Base-by-base conservation (phyloP, 805 yeast genomes). In the Suhomyces pyralidae region DNA sequence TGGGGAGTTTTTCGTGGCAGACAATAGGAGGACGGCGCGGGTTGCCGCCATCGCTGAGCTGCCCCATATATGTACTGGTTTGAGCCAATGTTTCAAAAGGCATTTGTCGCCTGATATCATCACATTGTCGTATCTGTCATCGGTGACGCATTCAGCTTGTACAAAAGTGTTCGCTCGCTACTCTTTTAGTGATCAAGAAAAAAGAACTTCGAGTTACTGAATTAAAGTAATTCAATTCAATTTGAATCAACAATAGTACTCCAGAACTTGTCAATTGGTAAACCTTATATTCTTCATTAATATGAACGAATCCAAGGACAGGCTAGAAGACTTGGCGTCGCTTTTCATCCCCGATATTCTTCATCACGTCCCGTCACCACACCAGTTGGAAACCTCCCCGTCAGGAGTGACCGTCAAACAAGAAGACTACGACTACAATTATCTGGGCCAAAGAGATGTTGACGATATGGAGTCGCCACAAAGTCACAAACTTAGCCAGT, bases 341-440 rank as follows among this genome's bases (percentile, higher is more conserved):
- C 62, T 75, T 43, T 75, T 75, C 48, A 61, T 75, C 28, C 78
- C 77, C 2, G 78, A 74, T 51, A 66, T 71, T 38, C 61, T 73
- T 24, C 71, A 70, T 48, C 63, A 55, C 28, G 51, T 59, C 28
- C 50, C 52, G 17, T 49, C 55, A 6, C n/a, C 52, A 24, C 46
- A 49, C 40, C 47, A 46, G 19, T 48, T 42, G 26, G 20, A 26
- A 7, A 40, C 51, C 14, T 26, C 51, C 22, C 24, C 52, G 42
- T 43, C 50, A 40, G 14, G 26, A 14, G 24, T 51, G 42, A 25
- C 46, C 19, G 50, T 53, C 17, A 56, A 57, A 38, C 55, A 55
- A 12, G 64, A 60, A 46, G 59, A 56, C 22, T 54, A 42, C 38
- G 55, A 49, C 47, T 53, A 47, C 40, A 40, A 30, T 17, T 30